phyloP scores from a whole-genome alignment of 2,329 filamentous ascomycete genomes.

The Byssoonygena ceratinophila region DNA sequence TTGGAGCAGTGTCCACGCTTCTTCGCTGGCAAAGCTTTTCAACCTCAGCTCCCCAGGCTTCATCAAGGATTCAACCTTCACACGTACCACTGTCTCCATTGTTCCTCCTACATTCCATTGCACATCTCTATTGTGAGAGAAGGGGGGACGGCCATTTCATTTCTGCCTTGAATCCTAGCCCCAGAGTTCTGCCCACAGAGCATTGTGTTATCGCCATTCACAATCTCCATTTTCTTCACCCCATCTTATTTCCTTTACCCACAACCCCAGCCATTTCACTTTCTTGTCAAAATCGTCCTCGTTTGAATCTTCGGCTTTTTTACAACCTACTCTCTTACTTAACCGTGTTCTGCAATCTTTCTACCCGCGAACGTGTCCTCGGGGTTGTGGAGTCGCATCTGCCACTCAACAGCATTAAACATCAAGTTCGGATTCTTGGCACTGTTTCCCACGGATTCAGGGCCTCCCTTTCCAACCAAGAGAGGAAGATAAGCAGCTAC shows the following conservation, averaged over 20 bases:
- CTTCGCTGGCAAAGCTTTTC: not conserved
- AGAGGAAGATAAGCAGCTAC: not conserved
- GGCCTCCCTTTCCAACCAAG: not conserved
- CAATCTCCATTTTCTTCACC: not conserved
- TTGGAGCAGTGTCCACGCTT: not conserved
- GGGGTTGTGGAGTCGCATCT: conserved; percentile 4
- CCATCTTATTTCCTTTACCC: not conserved
- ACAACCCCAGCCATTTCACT: not conserved
- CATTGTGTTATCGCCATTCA: not conserved
- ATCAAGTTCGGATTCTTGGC: conserved; percentile 9
- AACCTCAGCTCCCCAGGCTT: not conserved
- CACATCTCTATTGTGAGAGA: not conserved
- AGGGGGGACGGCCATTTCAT: not conserved
- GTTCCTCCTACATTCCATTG: not conserved
- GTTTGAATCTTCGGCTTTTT: not conserved
- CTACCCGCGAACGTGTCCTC: not conserved
- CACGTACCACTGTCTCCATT: not conserved
- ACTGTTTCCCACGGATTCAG: conserved; percentile 6
- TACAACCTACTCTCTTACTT: not conserved
- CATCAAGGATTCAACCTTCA: not conserved
- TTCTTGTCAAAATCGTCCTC: not conserved
- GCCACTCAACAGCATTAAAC: conserved; percentile 1
- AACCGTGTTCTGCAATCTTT: not conserved
- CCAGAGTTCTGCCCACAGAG: too few relatives aligned
- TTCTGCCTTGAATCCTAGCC: not conserved